Conservation (phyloP, 2,329 filamentous ascomycete species). For the Alternaria sp. region DNA sequence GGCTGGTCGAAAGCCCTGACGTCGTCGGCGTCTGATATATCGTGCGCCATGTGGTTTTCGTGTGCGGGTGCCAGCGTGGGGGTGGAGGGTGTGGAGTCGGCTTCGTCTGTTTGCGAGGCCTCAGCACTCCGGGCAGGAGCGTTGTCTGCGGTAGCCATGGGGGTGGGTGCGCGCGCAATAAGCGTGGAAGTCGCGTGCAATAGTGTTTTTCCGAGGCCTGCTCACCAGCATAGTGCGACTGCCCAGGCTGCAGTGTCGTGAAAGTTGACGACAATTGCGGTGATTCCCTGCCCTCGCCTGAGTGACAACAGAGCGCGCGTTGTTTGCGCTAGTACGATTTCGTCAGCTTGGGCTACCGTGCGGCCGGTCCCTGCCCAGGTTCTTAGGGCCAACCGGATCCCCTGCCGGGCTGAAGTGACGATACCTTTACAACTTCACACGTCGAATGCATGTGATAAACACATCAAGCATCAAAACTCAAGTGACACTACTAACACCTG, state of each 20-base stretch:
- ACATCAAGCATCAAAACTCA: not conserved
- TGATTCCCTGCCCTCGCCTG: slow-evolving; percentile 16
- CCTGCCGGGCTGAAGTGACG: not conserved
- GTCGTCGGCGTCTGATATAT: slow-evolving; percentile 40
- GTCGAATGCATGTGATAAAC: not conserved
- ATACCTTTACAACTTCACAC: not conserved
- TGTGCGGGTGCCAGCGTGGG: slow-evolving; percentile 16
- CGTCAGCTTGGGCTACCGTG: slow-evolving; percentile 5
- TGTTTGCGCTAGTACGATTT: slow-evolving; percentile 15
- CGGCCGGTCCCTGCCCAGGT: not conserved
- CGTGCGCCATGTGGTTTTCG: slow-evolving; percentile 32
- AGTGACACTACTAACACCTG: not conserved
- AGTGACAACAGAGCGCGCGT: slow-evolving; percentile 24
- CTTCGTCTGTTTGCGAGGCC: slow-evolving; percentile 29
- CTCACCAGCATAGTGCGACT: slow-evolving; percentile 34
- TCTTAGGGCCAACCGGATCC: slow-evolving; percentile 4
- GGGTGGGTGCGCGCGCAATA: slow-evolving; percentile 23
- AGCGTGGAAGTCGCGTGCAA: slow-evolving; percentile 25
- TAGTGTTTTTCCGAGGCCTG: slow-evolving; percentile 6
- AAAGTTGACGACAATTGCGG: slow-evolving; percentile 11
- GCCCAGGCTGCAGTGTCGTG: slow-evolving; percentile 14
- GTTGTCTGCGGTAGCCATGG: slow-evolving; percentile 31
- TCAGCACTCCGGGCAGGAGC: slow-evolving; percentile 32
- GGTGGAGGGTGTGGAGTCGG: slow-evolving; percentile 24
- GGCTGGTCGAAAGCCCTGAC: slow-evolving; percentile 42